Evolutionary conservation across 495 filamentous ascomycete species (phyloP), one percentile per base, ranked within the genome.

Genomic region (Letharia lupina): DNA sequence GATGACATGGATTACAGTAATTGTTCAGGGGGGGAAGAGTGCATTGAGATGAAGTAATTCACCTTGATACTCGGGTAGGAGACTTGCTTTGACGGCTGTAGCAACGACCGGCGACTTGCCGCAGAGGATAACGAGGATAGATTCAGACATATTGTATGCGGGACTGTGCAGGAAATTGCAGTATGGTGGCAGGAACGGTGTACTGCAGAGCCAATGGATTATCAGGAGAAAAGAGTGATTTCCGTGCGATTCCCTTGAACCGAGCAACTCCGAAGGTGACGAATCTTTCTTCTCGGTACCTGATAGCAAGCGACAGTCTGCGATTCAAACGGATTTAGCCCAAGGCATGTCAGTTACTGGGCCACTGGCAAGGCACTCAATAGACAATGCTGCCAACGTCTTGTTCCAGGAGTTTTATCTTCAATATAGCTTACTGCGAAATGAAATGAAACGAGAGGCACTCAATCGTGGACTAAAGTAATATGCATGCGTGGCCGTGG

Each of bases 81-180:
- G 28, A 35, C 52, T 33, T 35, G 52, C 31, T 33, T 33, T 35
- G 31, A 56, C 52, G 52, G 52, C 16, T 2, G 31, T 15, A 35
- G 31, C 52, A 56, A 56, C 52, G 52, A 31, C 13, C 31, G 52
- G 23, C 31, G 52, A 56, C 52, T 16, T 16, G 52, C 28, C 28
- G 23, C 52, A 35, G 15, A 57, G 54, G 10, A 37, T 20, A 16
- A 20, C 1, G 18, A 16, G 12, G 33, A 57, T 57, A 57, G 31
- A 9, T 20, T 23, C 13, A 20, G 15, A 11, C 33, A 20, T 20
- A 1, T 18, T 12, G 33, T 20, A 37, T 57, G 16, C 15, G 54
- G 54, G 33, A 57, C 7, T 4, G 54, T 57, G 54, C 54, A 57
- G 54, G 31, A 57, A 37, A 57, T 57, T 57, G 33, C 54, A 57